Conservation (phyloP, 352 stramenopile genomes). For the Globisporangium perplexum region DNA sequence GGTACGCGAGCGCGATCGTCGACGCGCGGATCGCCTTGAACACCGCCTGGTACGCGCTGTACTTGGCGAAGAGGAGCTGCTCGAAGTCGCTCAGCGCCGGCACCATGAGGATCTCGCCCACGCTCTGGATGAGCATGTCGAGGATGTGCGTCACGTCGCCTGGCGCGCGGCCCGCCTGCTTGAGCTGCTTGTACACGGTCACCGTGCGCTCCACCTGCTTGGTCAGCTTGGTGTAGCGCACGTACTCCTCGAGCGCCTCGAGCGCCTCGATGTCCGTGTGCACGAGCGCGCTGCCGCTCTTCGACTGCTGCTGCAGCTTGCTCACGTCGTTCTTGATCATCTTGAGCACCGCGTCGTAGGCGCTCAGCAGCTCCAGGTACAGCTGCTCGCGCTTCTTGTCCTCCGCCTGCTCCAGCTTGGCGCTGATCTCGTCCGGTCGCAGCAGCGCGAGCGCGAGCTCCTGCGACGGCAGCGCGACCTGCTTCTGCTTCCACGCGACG, state of each 20-base stretch:
- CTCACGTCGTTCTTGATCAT: conserved; percentile 55
- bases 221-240: conserved; percentile 63
- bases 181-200: conserved; percentile 62
- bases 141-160: conserved; percentile 77
- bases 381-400: conserved; percentile 70
- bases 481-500: conserved; percentile 77
- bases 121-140: conserved; percentile 77
- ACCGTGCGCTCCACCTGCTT: conserved; percentile 69
- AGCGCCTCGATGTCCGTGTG: conserved; percentile 69
- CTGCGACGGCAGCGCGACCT: conserved; percentile 63
- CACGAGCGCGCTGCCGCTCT: conserved; percentile 65
- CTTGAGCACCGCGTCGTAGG: conserved; percentile 66
- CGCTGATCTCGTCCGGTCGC: conserved; percentile 63
- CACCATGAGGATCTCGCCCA: conserved; percentile 71
- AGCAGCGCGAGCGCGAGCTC: conserved; percentile 65
- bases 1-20: conserved; percentile 63
- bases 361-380: conserved; percentile 67
- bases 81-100: conserved; percentile 52
- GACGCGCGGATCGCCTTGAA: conserved; percentile 61
- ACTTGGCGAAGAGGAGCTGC: conserved; percentile 41
- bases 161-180: conserved; percentile 29
- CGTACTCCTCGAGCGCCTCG: conserved; percentile 65
- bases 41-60: conserved; percentile 62
- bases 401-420: conserved; percentile 43
- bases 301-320: conserved; percentile 71